Base-by-base conservation (phyloP, 805 yeast genomes). In the Hanseniaspora nectarophila region DNA sequence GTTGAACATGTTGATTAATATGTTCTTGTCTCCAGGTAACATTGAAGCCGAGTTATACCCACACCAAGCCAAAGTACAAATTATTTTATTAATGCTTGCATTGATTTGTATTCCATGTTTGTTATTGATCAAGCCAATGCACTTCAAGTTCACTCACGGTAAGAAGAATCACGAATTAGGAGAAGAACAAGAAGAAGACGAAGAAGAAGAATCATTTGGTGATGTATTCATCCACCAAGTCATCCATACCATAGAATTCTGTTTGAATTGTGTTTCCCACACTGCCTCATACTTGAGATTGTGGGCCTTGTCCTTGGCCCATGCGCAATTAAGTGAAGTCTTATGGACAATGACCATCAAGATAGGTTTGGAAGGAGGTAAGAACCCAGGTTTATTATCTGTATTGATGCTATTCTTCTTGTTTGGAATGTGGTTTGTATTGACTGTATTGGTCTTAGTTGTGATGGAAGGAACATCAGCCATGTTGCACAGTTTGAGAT, bases 381-480 rank as follows among this genome's bases (percentile, higher is more conserved):
- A 70, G 26, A 57, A 64, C 18, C 86, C 86, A 8, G 43, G 29
- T 12, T 10, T 37, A 3, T 3, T 42, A 1, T 21, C 46, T 28
- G 75, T 78, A 6, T 54, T 77, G 37, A 74, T 74, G 74, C 75
- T 80, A 1, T 78, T 81, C 18, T 63, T 76, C 26, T 65, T 82
- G 51, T 82, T 82, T 67, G 84, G 79, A 29, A 75, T 82, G 78
- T 82, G 89, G 89, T 82, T 82, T 64, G 73, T 75, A 6, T 70
- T 82, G 58, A 81, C 88, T 0, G 81, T 80, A 35, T 73, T 78
- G 58, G 79, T 82, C 39, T 69, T 82, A 62, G 88, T 82, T 45
- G 70, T 80, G 45, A 82, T 82, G 89, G 89, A 82, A 67, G 89
- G 89, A 53, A 82, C 88, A 0, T 80, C 86, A n/a, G 88, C 88